Base-by-base conservation (phyloP, 345 rosid species). In the Bruguiera sexangula region DNA sequence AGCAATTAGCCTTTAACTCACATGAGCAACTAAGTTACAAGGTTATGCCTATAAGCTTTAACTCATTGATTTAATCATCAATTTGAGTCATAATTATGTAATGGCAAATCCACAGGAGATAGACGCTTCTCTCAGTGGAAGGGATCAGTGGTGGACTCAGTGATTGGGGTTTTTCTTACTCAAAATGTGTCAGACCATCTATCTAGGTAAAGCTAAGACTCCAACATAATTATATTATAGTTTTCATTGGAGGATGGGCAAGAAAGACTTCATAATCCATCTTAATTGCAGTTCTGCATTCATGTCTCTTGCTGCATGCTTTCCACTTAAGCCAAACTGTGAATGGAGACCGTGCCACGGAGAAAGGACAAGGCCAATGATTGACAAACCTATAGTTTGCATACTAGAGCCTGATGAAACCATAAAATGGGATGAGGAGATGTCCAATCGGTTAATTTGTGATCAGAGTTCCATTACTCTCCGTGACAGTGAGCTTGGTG, bases 401-500 rank as follows among this genome's bases (percentile, higher is more conserved):
- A 61, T 76, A 30, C 72, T 74, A 74, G 91, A 86, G 74, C 71
- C 86, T 2, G 89, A 88, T 62, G 86, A 87, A 20, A 71, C 81
- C 27, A 69, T 77, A 62, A 75, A 79, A 76, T 76, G 74, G 81
- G 81, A 67, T 15, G 78, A 43, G 9, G 50, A 83, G 68, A 70
- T 52, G 68, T 71, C 83, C 54, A 69, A 61, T 68, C 85, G 75
- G 58, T 79, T 77, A 29, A 65, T 67, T 71, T 79, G 80, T 61
- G 82, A 81, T 74, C 87, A 77, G 64, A 75, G 69, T 72, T 85
- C 85, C 20, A 78, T 86, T 70, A 80, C 80, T 13, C 21, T 82
- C 30, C 82, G 71, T 53, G 79, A 62, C 30, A 58, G 37, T 60
- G 78, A 81, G 60, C 70, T 67, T 60, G 75, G 64, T 57, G 91